Base-by-base conservation (phyloP, 352 stramenopile species). In the Pythium coloratum region DNA sequence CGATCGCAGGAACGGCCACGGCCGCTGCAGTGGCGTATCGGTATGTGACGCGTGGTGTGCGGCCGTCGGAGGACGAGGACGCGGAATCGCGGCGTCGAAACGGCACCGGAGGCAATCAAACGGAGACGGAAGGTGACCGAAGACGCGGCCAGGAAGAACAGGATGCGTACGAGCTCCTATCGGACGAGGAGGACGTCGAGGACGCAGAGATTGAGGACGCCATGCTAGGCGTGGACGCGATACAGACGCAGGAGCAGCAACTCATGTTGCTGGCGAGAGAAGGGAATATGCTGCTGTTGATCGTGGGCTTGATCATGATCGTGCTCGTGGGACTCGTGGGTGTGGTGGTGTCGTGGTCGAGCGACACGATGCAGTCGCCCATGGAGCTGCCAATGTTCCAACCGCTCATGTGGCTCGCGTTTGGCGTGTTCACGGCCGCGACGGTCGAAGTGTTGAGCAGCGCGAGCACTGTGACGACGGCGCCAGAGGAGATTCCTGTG, bases 391-490 rank as follows among this genome's bases (percentile, higher is more conserved):
- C 84, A 14, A 89, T 94, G 81, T 94, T 92, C 59, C 73, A 83
- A 55, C 86, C 86, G 20, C 75, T 94, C 13, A 82, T 93, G 76
- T 92, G 86, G 84, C 80, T 94, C 60, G 82, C 84, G 7, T 68
- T 93, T 18, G 86, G 86, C 38, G 87, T 94, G 64, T 86, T 94
- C 57, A 86, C 82, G 82, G 76, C 80, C 59, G 71, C 80, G 36
- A 86, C 73, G n/a, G 73, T 88, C 12, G 80, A 87, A 36, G 55
- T 86, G 58, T 56, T 87, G 53, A 26, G 28, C 18, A 60, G 34
- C 16, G 24, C 55, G 2, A 55, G 56, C 6, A 53, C 9, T 14
- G 64, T 65, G 24, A 54, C 49, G 16, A 69, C 66, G 0, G 44
- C 51, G 26, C 61, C 36, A 10, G 32, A 71, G 33, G 70, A 78